Base-by-base conservation (phyloP, 2,329 filamentous ascomycete genomes). In the Colletotrichum plurivorum region DNA sequence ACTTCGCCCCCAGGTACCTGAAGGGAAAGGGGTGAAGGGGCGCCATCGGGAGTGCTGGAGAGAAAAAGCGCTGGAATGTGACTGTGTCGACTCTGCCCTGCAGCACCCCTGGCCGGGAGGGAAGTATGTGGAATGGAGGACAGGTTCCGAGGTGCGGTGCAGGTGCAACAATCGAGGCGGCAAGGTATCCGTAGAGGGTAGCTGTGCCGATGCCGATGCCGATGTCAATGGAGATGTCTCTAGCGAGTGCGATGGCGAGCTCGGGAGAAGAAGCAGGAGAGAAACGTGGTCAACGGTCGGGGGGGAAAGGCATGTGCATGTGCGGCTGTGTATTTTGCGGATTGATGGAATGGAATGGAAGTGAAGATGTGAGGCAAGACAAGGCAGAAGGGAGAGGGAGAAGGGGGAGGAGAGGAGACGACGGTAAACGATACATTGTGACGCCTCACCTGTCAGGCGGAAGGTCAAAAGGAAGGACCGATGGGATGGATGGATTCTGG, bases 271-370 rank as follows among this genome's bases (percentile, higher is more conserved):
- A 39, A 25, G 54, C 51, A 48, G 46, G 36, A 20, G 58, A 45
- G 46, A 48, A 67, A 67, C 60, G 64, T 67, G 59, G 64, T 43
- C 31, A 63, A 67, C 59, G 59, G 46, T 7, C 59, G 39, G 61
- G 51, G 18, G 52, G 58, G 49, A 56, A 63, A 27, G 56, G 25
- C 9, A 36, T 36, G 31, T 7, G 27, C 27, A 31, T 46, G 39
- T 18, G n/a, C 22, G 31, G 58, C 20, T 46, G 46, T 36, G 57
- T 7, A 9, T n/a, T 15, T 36, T 27, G 45, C n/a, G n/a, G 48
- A 31, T 62, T 52, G 27, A 31, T 31, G 27, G 31, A 2, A 36
- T 36, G 31, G 31, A 36, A 36, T 36, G 8, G 8, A 36, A 9
- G 31, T 36, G 9, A 36, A 36, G 31, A 36, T 36, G 31, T 36